phyloP scores from a whole-genome alignment of 352 stramenopile genomes.

The Phytopythium delawarense region DNA sequence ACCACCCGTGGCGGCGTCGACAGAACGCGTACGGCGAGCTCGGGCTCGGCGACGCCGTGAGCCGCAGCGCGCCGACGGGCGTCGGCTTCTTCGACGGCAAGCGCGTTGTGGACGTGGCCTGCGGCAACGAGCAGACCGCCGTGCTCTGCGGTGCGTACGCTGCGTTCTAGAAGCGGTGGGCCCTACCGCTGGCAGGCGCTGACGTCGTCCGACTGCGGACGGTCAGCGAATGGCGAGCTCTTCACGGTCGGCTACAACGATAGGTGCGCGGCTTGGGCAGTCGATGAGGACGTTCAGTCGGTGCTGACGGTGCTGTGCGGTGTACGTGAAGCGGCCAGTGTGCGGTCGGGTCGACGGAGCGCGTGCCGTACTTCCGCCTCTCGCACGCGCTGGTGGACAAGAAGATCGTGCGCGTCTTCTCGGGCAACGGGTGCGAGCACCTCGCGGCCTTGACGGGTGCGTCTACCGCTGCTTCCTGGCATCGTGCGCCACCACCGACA shows the following conservation, averaged over 20 bases:
- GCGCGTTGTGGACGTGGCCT: slow-evolving; percentile 77
- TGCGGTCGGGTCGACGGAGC: slow-evolving; percentile 77
- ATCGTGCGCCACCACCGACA: not conserved
- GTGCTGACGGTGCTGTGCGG: not conserved
- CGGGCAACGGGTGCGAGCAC: slow-evolving; percentile 92
- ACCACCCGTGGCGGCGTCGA: not conserved
- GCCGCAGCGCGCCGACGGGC: slow-evolving; percentile 50
- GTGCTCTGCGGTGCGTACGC: slow-evolving; percentile 57
- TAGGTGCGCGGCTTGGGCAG: slow-evolving; percentile 31
- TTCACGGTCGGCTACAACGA: slow-evolving; percentile 92
- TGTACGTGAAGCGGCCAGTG: slow-evolving; percentile 78
- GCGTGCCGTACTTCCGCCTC: slow-evolving; percentile 41
- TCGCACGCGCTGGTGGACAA: slow-evolving; percentile 57
- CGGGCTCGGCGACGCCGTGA: slow-evolving; percentile 76
- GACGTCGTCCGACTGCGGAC: not conserved
- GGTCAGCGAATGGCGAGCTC: slow-evolving; percentile 62
- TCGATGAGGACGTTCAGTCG: not conserved
- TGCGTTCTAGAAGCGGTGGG: not conserved
- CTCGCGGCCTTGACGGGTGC: slow-evolving; percentile 76
- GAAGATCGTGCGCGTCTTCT: slow-evolving; percentile 70
- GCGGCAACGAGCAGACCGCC: slow-evolving; percentile 90
- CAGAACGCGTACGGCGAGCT: slow-evolving; percentile 93
- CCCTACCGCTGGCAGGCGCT: not conserved
- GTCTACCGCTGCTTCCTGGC: not conserved
- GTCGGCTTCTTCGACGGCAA: slow-evolving; percentile 31